These are phyloP conservation scores for Sugiyamaella smithiae DNA, from an alignment of 805 yeast species.

Conservation along the genomic window DNA sequence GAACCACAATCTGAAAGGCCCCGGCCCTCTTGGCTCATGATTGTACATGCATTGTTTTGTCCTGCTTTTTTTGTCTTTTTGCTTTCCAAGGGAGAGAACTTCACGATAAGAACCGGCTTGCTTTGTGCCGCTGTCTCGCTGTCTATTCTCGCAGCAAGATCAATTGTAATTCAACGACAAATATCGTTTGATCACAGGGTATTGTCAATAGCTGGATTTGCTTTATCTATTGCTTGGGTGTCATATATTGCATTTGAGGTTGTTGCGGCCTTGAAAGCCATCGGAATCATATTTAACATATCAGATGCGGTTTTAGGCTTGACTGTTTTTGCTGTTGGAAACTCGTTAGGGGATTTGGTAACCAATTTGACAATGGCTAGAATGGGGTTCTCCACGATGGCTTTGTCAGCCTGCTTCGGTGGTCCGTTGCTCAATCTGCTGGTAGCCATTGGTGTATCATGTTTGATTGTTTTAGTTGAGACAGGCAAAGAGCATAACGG, in stretches of 20 bases:
- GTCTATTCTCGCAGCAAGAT: neutral
- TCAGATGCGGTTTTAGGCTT: constrained; percentile 82
- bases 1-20: neutral
- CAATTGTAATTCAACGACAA: neutral
- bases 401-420: constrained; percentile 93
- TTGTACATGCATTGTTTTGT: constrained; percentile 35
- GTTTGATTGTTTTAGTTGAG: constrained; percentile 44
- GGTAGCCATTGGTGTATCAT: constrained; percentile 78
- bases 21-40: constrained; percentile 22
- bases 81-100: neutral
- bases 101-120: neutral
- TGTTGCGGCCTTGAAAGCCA: constrained; percentile 57
- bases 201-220: constrained; percentile 52
- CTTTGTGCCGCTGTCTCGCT: neutral
- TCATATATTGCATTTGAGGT: constrained; percentile 68
- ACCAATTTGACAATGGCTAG: constrained; percentile 77
- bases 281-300: constrained; percentile 57
- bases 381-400: constrained; percentile 84
- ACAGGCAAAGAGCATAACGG: constrained; percentile 17
- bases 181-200: neutral
- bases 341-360: constrained; percentile 85
- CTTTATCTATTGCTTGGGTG: constrained; percentile 64
- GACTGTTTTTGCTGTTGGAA: constrained; percentile 88
- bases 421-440: constrained; percentile 80
- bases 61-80: constrained; percentile 30